Evolutionary conservation across 2,329 filamentous ascomycete species (phyloP).

Genomic region (Penicillium sp.): DNA sequence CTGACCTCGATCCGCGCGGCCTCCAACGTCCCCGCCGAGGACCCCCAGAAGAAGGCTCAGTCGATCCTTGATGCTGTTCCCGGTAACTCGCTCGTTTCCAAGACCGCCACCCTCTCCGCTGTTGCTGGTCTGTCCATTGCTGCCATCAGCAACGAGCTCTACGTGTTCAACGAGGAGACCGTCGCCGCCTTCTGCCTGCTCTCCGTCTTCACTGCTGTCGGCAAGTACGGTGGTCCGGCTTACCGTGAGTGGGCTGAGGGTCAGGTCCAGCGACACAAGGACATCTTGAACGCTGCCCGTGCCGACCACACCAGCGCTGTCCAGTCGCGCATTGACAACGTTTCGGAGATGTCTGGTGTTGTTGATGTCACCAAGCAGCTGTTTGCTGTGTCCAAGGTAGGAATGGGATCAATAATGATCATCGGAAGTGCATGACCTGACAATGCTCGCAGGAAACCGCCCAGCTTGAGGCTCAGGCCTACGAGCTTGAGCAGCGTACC

Average conservation of each 20-base stretch:
- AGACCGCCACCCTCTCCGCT: constrained; percentile 94
- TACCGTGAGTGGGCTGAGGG: constrained; percentile 89
- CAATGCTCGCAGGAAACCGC: constrained; percentile 71
- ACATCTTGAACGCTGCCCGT: constrained; percentile 88
- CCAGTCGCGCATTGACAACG: constrained; percentile 86
- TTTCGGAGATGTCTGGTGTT: constrained; percentile 88
- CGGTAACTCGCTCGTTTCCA: constrained; percentile 85
- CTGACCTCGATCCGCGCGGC: constrained; percentile 62
- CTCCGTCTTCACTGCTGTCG: constrained; percentile 84
- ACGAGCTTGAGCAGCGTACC: constrained; percentile 94
- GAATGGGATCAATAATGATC: constrained; percentile 2
- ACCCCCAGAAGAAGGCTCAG: constrained; percentile 95
- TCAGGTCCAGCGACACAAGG: constrained; percentile 87
- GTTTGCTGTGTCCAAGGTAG: constrained; percentile 96
- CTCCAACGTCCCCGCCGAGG: constrained; percentile 74
- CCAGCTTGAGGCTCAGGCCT: constrained; percentile 89
- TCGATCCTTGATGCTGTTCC: constrained; percentile 90
- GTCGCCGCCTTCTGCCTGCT: constrained; percentile 89
- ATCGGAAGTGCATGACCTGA: constrained; percentile 4
- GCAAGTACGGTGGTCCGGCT: constrained; percentile 86
- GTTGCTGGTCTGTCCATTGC: constrained; percentile 85
- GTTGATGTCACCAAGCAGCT: constrained; percentile 95
- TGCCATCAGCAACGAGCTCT: constrained; percentile 98
- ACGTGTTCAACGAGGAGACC: constrained; percentile 98
- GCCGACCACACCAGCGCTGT: constrained; percentile 93